These are phyloP conservation scores for Exophiala sideris DNA, from an alignment of 2,329 filamentous ascomycete species.

Conservation along the genomic window DNA sequence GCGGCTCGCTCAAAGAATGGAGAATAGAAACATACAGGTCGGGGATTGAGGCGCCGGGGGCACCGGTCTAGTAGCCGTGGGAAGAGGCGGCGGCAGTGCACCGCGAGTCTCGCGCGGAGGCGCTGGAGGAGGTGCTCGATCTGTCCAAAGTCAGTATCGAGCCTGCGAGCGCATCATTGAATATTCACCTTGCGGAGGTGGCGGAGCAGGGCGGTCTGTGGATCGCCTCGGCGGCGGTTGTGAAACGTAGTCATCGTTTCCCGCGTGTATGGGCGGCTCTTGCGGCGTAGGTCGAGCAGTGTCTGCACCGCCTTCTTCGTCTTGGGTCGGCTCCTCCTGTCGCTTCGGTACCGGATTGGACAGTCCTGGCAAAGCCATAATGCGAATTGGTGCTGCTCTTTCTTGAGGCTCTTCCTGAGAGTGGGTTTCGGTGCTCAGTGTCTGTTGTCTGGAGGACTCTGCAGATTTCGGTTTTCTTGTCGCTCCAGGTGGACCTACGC, in stretches of 20 bases:
- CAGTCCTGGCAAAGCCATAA: constrained; percentile 70
- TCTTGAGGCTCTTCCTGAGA: constrained; percentile 32
- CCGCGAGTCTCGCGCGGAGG: constrained; percentile 41
- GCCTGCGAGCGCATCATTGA: background rate
- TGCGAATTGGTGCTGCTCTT: constrained; percentile 47
- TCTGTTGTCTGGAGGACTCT: constrained; percentile 28
- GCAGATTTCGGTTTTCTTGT: constrained; percentile 51
- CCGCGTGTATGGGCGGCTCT: constrained; percentile 16
- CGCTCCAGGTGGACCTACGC: constrained; percentile 54
- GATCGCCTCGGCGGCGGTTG: constrained; percentile 29
- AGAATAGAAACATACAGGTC: constrained; percentile 11
- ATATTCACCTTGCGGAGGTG: constrained; percentile 51
- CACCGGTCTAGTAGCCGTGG: constrained; percentile 19
- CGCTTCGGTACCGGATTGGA: constrained; percentile 51
- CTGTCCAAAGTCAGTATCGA: constrained; percentile 31
- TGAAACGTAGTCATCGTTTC: constrained; percentile 25
- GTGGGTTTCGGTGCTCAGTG: constrained; percentile 32
- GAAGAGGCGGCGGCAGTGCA: constrained; percentile 46
- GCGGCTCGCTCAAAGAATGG: background rate
- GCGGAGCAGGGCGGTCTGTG: constrained; percentile 44
- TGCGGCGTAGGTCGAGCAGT: constrained; percentile 24
- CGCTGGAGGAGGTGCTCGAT: constrained; percentile 44
- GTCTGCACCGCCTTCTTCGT: constrained; percentile 33
- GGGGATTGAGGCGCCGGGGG: constrained; percentile 20
- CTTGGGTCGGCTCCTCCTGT: constrained; percentile 46